Conservation (phyloP, 2,329 filamentous ascomycete genomes). For the Endocalyx cinctus region DNA sequence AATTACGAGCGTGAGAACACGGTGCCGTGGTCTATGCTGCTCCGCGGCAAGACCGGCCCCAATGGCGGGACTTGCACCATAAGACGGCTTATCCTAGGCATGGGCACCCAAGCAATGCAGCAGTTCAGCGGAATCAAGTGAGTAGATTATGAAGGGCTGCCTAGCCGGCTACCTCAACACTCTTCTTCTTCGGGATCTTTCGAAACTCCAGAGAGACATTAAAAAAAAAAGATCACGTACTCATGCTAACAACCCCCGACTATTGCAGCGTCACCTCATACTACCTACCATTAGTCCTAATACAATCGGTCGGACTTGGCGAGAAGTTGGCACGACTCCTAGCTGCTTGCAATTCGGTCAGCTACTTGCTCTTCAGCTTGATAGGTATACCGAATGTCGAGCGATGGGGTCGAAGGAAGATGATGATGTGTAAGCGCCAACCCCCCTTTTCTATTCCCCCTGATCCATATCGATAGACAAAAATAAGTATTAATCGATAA, state of each 20-base stretch:
- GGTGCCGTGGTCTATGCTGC: conserved; percentile 44
- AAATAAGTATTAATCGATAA: neutral
- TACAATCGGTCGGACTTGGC: conserved; percentile 44
- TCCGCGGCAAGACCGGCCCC: conserved; percentile 39
- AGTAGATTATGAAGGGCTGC: too few relatives aligned
- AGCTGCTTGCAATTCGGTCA: conserved; percentile 40
- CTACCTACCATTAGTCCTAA: conserved; percentile 45
- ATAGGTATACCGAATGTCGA: conserved; percentile 24
- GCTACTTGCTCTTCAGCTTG: conserved; percentile 24
- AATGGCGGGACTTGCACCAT: conserved; percentile 27
- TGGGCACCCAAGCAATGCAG: conserved; percentile 18
- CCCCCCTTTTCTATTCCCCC: neutral
- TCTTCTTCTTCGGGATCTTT: too few relatives aligned
- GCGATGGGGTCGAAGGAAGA: conserved; percentile 46
- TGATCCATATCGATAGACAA: neutral
- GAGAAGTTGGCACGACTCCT: conserved; percentile 46
- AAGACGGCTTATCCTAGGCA: conserved; percentile 6
- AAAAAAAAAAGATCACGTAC: too few relatives aligned
- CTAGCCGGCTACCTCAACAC: too few relatives aligned
- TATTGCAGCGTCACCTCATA: conserved; percentile 27
- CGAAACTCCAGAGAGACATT: too few relatives aligned
- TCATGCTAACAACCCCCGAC: too few relatives aligned
- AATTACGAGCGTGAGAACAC: conserved; percentile 35
- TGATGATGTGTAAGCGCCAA: conserved; percentile 47
- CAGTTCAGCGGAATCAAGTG: conserved; percentile 17